phyloP scores from a whole-genome alignment of 768 basidiomycete genomes.

The Paxillus rubicundulus region DNA sequence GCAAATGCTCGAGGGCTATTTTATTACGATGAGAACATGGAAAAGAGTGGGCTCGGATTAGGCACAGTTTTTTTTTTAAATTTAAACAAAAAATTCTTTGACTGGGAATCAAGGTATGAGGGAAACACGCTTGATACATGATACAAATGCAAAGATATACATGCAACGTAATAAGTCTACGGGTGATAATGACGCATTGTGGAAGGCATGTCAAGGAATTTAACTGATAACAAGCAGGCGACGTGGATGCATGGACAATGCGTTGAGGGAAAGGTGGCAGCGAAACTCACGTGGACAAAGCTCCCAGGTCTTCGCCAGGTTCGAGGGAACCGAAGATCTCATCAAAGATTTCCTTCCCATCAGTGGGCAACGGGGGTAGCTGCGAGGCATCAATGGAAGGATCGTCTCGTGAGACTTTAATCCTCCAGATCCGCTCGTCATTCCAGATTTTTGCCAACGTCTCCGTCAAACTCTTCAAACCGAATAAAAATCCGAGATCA shows the following conservation, averaged over 20 bases:
- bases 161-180: background rate
- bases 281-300: constrained; percentile 61
- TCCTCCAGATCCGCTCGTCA: constrained; percentile 70
- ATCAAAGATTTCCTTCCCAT: constrained; percentile 78
- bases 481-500: constrained; percentile 92
- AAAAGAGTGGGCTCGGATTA: no score
- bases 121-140: background rate
- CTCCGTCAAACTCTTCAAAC: constrained; percentile 76
- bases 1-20: no score
- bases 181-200: background rate
- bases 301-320: constrained; percentile 66
- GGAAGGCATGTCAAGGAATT: background rate
- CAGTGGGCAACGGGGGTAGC: constrained; percentile 61
- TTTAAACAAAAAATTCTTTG: background rate
- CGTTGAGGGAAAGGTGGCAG: background rate
- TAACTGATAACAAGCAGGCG: background rate
- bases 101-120: background rate
- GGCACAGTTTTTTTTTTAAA: no score
- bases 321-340: constrained; percentile 57
- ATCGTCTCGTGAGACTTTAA: constrained; percentile 62
- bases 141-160: background rate
- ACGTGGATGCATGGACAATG: background rate
- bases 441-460: constrained; percentile 86
- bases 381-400: constrained; percentile 43
- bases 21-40: no score